Percentiles rank a stretch among this genome's conserved stretches.
phyloP scores from a whole-genome alignment of 2,329 filamentous ascomycete species.

The Nothophoma quercina region DNA sequence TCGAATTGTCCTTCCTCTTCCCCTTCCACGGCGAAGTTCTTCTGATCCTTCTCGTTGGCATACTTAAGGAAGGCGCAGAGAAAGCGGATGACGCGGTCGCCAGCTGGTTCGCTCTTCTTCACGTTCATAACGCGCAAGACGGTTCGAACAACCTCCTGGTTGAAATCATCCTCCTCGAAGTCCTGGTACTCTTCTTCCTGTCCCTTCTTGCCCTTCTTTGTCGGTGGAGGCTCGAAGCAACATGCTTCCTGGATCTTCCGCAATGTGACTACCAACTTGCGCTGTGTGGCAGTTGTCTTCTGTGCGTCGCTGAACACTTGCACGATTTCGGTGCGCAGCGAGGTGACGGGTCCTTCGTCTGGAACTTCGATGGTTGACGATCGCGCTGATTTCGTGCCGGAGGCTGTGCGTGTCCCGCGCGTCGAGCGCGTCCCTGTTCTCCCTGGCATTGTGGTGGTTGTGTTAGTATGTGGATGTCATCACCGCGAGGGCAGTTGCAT shows the following conservation, averaged over 20 bases:
- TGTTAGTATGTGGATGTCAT: not conserved
- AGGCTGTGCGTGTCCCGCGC: slow-evolving; percentile 46
- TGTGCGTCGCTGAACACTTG: slow-evolving; percentile 70
- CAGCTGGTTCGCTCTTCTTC: slow-evolving; percentile 89
- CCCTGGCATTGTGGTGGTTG: slow-evolving; percentile 53
- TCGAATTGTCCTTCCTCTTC: slow-evolving; percentile 76
- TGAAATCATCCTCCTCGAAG: slow-evolving; percentile 87
- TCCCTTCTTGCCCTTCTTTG: slow-evolving; percentile 54
- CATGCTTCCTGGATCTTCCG: slow-evolving; percentile 91
- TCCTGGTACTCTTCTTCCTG: slow-evolving; percentile 61
- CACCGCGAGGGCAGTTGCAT: not conserved
- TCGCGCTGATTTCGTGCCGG: slow-evolving; percentile 55
- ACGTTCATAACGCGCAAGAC: slow-evolving; percentile 82
- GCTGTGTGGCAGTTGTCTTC: slow-evolving; percentile 85
- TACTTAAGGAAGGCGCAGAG: slow-evolving; percentile 85
- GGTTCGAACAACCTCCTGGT: slow-evolving; percentile 82
- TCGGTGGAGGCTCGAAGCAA: slow-evolving; percentile 62
- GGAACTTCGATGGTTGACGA: slow-evolving; percentile 62
- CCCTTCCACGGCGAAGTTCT: slow-evolving; percentile 58
- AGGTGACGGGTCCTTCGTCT: slow-evolving; percentile 74
- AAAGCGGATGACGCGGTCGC: slow-evolving; percentile 86
- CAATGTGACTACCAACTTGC: slow-evolving; percentile 86
- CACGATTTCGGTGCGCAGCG: slow-evolving; percentile 76
- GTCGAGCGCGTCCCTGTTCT: slow-evolving; percentile 54
- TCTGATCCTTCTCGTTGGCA: slow-evolving; percentile 61